Base-by-base conservation (phyloP, 1,284 basidiomycete genomes). In the Fomitopsis pinicola region DNA sequence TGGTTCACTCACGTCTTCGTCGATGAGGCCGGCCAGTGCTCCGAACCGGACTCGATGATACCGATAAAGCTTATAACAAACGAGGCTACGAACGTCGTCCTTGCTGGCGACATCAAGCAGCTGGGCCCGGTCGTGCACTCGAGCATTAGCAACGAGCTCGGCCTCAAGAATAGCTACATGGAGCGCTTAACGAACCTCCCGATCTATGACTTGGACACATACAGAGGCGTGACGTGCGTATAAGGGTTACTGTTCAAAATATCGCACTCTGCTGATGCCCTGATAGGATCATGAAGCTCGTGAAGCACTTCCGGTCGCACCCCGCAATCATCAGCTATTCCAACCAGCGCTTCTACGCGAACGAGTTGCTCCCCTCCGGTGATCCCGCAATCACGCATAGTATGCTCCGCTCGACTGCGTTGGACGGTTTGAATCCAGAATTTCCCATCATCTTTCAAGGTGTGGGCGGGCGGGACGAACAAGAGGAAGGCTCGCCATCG, bases 1-100 rank as follows among this genome's bases (percentile, higher is more conserved):
- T 83, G 87, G 70, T 88, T 82, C 67, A 78, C 73, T 1, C 81
- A 87, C 61, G 84, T 89, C 19, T 85, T 88, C 67, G 73, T 87
- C 12, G 86, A 89, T 67, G 86, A 89, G 65, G 86, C 86, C 5
- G 86, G 84, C 0, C 86, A 88, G 65, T 84, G 82, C 0, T 80
- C 77, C 15, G 85, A 88, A 64, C 82, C 84, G 0, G 83, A 86
- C 62, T 72, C 77, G 9, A 82, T 86, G 75, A 76, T 83, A 1
- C 75, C 82, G 0, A 77, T 87, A 64, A 81, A 80, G 73, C 78
- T 77, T 6, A 71, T 82, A 55, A 80, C 78, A 0, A 71, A 74
- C 53, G 59, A 67, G 8, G 62, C 71, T 2, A 85, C 62, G 5
- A 82, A 81, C 60, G 69, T 87, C 14, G 69, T 87, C 6, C 72